phyloP scores from a whole-genome alignment of 495 filamentous ascomycete genomes.

The Cercophora scortea region DNA sequence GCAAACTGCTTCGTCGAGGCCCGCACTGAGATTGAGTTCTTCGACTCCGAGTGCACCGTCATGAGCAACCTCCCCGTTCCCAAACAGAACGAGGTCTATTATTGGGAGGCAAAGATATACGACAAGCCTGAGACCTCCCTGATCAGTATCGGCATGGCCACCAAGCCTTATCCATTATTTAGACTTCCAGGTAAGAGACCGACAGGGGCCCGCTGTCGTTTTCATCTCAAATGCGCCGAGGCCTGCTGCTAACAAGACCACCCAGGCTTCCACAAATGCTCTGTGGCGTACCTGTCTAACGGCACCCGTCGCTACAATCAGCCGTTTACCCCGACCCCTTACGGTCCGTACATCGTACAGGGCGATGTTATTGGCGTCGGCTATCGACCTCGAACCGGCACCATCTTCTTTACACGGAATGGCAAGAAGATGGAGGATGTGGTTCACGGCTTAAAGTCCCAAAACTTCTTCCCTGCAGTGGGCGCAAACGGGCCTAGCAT shows the following conservation, averaged over 20 bases:
- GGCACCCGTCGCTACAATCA: slow-evolving; percentile 86
- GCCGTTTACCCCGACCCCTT: slow-evolving; percentile 69
- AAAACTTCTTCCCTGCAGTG: slow-evolving; percentile 94
- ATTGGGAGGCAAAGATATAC: slow-evolving; percentile 98
- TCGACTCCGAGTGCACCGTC: slow-evolving; percentile 93
- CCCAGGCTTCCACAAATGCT: slow-evolving; percentile 81
- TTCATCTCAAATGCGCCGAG: neutral
- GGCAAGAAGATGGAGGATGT: slow-evolving; percentile 96
- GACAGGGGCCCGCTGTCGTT: neutral
- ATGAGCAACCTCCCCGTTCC: slow-evolving; percentile 94
- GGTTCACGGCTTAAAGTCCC: slow-evolving; percentile 82
- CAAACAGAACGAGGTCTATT: slow-evolving; percentile 98
- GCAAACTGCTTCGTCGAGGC: slow-evolving; percentile 98
- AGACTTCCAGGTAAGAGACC: slow-evolving; percentile 68
- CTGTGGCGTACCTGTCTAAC: slow-evolving; percentile 80
- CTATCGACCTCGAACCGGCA: slow-evolving; percentile 88
- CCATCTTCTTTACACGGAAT: slow-evolving; percentile 96
- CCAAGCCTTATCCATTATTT: slow-evolving; percentile 95
- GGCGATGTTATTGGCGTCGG: slow-evolving; percentile 95
- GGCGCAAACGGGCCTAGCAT: slow-evolving; percentile 89
- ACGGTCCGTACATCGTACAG: slow-evolving; percentile 77
- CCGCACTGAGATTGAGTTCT: slow-evolving; percentile 96
- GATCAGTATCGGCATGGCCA: slow-evolving; percentile 84
- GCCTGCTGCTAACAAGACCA: neutral
- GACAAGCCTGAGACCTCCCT: slow-evolving; percentile 86